Percentiles rank a stretch among this genome's conserved stretches.
These are phyloP conservation scores for Penicillium odoratum DNA, from an alignment of 495 filamentous ascomycete species.

Conservation along the genomic window DNA sequence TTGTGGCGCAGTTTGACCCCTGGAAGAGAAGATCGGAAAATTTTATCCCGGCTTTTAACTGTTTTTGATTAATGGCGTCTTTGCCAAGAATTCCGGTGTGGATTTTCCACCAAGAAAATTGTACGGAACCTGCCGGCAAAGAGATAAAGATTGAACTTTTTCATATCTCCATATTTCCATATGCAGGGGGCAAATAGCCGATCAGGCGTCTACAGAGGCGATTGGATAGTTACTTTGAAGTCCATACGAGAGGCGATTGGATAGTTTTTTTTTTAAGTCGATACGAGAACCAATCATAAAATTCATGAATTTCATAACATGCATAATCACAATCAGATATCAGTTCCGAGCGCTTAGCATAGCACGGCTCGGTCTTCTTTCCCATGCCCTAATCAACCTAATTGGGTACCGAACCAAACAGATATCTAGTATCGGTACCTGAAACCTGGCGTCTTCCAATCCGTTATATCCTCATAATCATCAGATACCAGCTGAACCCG, in stretches of 20 bases:
- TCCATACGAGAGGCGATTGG: no score
- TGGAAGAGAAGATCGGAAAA: background rate
- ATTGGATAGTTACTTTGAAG: no score
- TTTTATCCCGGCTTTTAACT: background rate
- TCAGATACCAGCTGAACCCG: constrained; percentile 32
- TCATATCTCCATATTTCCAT: no score
- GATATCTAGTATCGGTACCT: constrained; percentile 40
- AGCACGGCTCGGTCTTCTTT: background rate
- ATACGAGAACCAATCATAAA: no score
- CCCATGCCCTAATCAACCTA: background rate
- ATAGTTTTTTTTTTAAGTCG: no score
- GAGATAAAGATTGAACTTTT: background rate
- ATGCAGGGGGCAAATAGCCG: background rate
- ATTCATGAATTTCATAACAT: background rate
- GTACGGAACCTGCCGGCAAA: background rate
- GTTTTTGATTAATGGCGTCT: background rate
- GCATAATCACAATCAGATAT: background rate
- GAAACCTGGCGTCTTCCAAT: constrained; percentile 55
- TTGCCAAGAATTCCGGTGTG: background rate
- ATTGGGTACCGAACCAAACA: background rate
- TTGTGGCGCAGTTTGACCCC: background rate
- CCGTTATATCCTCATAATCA: constrained; percentile 53
- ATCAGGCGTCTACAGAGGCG: background rate
- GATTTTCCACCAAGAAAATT: background rate
- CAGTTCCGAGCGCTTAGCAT: background rate